These are phyloP conservation scores for Lavandula angustifolia DNA, from an alignment of 257 asterid genomes.

Conservation along the genomic window DNA sequence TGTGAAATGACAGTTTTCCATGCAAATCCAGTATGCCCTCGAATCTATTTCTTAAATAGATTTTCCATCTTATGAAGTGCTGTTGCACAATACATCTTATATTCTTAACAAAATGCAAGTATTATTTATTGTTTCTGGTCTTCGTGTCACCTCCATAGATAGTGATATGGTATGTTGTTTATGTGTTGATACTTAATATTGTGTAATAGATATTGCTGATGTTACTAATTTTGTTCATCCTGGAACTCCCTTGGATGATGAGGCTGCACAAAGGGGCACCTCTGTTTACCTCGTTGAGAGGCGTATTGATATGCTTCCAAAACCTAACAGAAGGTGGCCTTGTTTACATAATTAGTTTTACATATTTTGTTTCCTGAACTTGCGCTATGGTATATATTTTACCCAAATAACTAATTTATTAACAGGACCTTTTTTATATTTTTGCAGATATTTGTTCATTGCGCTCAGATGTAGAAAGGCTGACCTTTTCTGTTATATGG, in stretches of 20 bases:
- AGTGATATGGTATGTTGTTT: conserved; percentile 12
- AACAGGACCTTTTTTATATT: conserved; percentile 20
- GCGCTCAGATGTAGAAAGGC: conserved; percentile 93
- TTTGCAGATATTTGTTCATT: conserved; percentile 91
- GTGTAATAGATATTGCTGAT: conserved; percentile 84
- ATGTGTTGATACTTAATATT: conserved; percentile 49
- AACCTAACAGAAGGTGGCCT: conserved; percentile 95
- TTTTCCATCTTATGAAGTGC: no score
- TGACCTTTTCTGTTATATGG: conserved; percentile 97
- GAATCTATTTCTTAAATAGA: no score
- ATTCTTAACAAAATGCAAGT: conserved; percentile 1
- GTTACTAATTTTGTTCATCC: conserved; percentile 94
- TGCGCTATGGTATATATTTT: conserved; percentile 15
- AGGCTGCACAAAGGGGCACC: conserved; percentile 98
- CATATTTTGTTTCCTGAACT: conserved; percentile 24
- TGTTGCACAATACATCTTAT: not conserved
- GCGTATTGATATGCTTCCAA: conserved; percentile 99
- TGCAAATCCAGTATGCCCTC: not conserved
- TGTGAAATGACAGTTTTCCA: not conserved
- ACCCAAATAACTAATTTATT: conserved; percentile 13
- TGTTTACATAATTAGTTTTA: conserved; percentile 6
- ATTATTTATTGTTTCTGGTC: conserved; percentile 2
- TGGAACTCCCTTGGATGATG: conserved; percentile 92
- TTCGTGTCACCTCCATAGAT: conserved; percentile 20
- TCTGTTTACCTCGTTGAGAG: conserved; percentile 98